Conservation (phyloP, 306 rosid species). For the Vigna hirtella region DNA sequence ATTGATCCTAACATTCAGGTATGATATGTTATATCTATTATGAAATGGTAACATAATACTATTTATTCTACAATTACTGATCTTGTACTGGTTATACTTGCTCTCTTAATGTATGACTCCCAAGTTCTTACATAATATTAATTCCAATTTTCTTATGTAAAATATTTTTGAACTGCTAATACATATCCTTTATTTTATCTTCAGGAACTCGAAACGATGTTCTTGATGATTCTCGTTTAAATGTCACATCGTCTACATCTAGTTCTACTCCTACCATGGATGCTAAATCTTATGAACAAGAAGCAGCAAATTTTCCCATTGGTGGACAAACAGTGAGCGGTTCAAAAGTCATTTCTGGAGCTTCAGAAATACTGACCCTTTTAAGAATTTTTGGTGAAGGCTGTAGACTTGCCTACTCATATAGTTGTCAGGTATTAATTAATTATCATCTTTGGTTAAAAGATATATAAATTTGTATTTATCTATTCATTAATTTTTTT, state of each 20-base stretch:
- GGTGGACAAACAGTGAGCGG: constrained; percentile 62
- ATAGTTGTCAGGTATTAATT: constrained; percentile 86
- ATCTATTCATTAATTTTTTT: constrained; percentile 10
- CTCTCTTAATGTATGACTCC: constrained; percentile 13
- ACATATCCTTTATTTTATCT: constrained; percentile 32
- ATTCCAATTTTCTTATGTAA: neutral
- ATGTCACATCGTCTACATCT: constrained; percentile 57
- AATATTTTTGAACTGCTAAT: constrained; percentile 32
- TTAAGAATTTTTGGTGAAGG: constrained; percentile 91
- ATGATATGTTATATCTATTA: neutral
- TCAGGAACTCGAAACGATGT: constrained; percentile 75
- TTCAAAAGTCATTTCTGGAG: constrained; percentile 66
- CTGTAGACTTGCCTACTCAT: constrained; percentile 86
- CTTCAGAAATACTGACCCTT: constrained; percentile 81
- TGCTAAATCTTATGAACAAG: constrained; percentile 68
- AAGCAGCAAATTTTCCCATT: constrained; percentile 52
- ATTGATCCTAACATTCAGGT: constrained; percentile 7
- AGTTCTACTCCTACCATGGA: constrained; percentile 64
- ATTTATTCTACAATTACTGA: constrained; percentile 6
- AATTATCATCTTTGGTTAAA: constrained; percentile 34
- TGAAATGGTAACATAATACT: neutral
- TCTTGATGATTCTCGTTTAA: constrained; percentile 76
- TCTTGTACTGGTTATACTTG: neutral
- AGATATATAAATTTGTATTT: constrained; percentile 14
- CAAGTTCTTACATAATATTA: constrained; percentile 9